Conservation (phyloP, 495 filamentous ascomycete species). For the Cercophora newfieldiana region DNA sequence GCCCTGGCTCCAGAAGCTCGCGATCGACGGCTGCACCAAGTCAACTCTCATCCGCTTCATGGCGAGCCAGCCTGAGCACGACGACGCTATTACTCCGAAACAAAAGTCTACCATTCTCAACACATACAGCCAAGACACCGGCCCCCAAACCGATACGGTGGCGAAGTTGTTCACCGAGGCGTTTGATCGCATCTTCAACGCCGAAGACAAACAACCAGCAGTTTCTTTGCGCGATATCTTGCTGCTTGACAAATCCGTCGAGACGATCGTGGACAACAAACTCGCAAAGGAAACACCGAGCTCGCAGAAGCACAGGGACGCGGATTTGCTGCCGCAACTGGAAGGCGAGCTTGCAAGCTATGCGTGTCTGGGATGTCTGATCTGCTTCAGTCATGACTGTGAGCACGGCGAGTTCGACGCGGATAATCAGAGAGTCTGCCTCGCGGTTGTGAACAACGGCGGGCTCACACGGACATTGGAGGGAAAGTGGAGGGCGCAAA, state of each 20-base stretch:
- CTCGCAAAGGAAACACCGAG: slow-evolving; percentile 46
- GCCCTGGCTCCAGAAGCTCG: slow-evolving; percentile 44
- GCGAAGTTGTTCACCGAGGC: slow-evolving; percentile 46
- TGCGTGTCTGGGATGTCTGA: slow-evolving; percentile 45
- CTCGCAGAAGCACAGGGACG: slow-evolving; percentile 26
- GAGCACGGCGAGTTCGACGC: slow-evolving; percentile 52
- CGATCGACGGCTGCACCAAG: slow-evolving; percentile 44
- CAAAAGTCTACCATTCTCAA: slow-evolving; percentile 45
- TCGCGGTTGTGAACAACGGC: slow-evolving; percentile 39
- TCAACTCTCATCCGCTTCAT: slow-evolving; percentile 46
- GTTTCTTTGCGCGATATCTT: slow-evolving; percentile 46
- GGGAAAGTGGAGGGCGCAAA: slow-evolving; percentile 29
- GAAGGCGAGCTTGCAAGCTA: slow-evolving; percentile 46
- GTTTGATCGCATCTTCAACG: slow-evolving; percentile 46
- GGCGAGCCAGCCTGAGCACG: slow-evolving; percentile 36
- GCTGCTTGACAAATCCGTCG: slow-evolving; percentile 45
- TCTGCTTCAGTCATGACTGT: slow-evolving; percentile 51
- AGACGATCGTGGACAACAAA: slow-evolving; percentile 46
- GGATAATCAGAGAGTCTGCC: slow-evolving; percentile 46
- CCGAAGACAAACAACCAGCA: slow-evolving; percentile 19
- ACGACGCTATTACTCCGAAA: slow-evolving; percentile 46
- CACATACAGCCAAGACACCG: slow-evolving; percentile 35
- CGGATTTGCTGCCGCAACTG: slow-evolving; percentile 30
- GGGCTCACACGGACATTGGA: slow-evolving; percentile 25
- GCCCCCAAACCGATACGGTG: slow-evolving; percentile 33